Evolutionary conservation across 331 rosid species (phyloP).

Genomic region (Pyracantha coccinea): DNA sequence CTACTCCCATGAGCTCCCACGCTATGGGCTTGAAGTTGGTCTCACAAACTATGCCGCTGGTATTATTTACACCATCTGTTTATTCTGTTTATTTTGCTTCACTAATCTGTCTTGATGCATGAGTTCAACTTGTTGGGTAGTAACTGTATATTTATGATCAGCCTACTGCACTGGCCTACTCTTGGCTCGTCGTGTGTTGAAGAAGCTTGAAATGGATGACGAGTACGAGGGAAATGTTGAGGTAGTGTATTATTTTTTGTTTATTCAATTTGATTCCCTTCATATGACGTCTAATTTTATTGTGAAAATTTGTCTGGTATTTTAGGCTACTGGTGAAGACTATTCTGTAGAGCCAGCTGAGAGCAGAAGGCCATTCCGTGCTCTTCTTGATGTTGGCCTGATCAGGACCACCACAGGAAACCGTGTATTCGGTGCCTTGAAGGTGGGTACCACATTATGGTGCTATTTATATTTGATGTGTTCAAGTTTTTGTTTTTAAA

Average conservation of each 20-base stretch:
- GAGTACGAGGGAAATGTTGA: conserved; percentile 48
- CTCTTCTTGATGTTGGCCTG: conserved; percentile 95
- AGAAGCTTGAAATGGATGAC: conserved; percentile 64
- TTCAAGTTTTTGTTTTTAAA: background rate
- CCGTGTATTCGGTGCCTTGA: conserved; percentile 83
- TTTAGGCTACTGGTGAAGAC: conserved; percentile 84
- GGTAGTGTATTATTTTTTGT: too few relatives aligned
- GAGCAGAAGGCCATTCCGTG: conserved; percentile 90
- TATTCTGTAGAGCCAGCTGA: conserved; percentile 90
- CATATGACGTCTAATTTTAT: too few relatives aligned
- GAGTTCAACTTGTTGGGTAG: background rate
- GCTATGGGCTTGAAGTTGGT: conserved; percentile 69
- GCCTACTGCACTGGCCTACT: conserved; percentile 95
- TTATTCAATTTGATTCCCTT: too few relatives aligned
- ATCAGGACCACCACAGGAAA: conserved; percentile 84
- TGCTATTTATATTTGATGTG: background rate
- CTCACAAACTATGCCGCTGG: conserved; percentile 94
- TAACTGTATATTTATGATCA: conserved; percentile 7
- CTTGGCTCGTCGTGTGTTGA: conserved; percentile 76
- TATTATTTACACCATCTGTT: background rate
- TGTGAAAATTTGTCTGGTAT: background rate
- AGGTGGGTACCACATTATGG: conserved; percentile 30
- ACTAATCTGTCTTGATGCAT: background rate
- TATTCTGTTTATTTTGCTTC: background rate
- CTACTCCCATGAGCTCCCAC: conserved; percentile 66